Conservation (phyloP, 1,139 yeast species). For the Pichia sp. region DNA sequence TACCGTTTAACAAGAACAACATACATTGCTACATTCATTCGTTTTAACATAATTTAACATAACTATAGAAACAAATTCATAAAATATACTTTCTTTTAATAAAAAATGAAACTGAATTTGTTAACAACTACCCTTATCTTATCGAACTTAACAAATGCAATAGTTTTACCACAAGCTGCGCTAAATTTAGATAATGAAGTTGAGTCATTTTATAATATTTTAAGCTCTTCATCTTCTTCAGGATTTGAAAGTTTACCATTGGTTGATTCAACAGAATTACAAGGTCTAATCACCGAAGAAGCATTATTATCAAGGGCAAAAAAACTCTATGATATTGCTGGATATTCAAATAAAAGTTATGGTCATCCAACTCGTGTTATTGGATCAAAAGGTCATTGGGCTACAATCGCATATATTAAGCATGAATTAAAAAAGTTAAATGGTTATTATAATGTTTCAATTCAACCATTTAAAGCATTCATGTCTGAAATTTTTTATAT, state of each 20-base stretch:
- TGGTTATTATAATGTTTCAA: constrained; percentile 54
- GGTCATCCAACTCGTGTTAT: constrained; percentile 93
- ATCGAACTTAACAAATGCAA: constrained; percentile 5
- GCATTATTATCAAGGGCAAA: constrained; percentile 61
- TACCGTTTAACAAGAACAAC: too few relatives aligned
- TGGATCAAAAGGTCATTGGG: constrained; percentile 84
- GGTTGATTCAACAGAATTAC: constrained; percentile 62
- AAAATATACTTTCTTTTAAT: too few relatives aligned
- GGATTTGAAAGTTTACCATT: constrained; percentile 27
- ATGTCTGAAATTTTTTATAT: constrained; percentile 56
- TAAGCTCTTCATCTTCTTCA: neutral
- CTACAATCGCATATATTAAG: constrained; percentile 63
- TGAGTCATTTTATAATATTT: neutral
- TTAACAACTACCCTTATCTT: constrained; percentile 4
- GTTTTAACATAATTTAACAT: too few relatives aligned
- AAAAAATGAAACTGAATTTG: constrained; percentile 7
- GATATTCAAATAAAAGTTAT: constrained; percentile 45
- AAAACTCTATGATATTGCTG: constrained; percentile 57
- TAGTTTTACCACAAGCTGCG: constrained; percentile 12
- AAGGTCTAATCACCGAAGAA: constrained; percentile 49
- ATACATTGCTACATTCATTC: too few relatives aligned
- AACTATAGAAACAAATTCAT: too few relatives aligned
- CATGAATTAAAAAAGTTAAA: constrained; percentile 48
- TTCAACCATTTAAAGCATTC: constrained; percentile 68
- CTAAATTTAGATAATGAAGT: constrained; percentile 6